A percentile compares a stretch with the other conserved stretches of the same genome.
Evolutionary conservation across 805 yeast genomes (phyloP).

Genomic region (Tetrapisispora namnaoensis): DNA sequence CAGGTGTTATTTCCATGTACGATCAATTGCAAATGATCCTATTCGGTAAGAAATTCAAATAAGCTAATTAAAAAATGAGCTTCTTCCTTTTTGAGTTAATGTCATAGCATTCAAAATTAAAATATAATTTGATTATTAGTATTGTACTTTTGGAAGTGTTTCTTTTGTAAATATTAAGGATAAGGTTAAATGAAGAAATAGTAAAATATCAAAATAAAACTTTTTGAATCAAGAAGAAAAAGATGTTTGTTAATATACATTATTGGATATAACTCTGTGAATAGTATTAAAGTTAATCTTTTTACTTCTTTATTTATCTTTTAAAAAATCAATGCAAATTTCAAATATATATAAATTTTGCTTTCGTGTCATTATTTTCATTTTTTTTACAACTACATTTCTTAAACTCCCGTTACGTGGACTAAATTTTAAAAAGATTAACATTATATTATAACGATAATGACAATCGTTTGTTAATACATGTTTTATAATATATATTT

Average conservation of each 20-base stretch:
- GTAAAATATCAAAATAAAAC: background rate
- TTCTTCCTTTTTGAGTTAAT: background rate
- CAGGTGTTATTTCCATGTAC: conserved; percentile 97
- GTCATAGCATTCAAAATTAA: background rate
- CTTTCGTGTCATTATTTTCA: background rate
- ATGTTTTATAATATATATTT: conserved; percentile 1
- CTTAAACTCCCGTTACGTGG: background rate
- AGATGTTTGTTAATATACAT: background rate
- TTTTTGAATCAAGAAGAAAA: background rate
- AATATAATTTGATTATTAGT: background rate
- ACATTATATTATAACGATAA: background rate
- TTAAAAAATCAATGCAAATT: background rate
- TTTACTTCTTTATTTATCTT: background rate
- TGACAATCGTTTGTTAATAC: background rate
- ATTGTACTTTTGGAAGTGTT: background rate
- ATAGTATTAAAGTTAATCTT: background rate
- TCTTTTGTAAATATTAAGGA: background rate
- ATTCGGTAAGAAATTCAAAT: conserved; percentile 92
- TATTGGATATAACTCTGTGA: background rate
- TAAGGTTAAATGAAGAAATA: background rate
- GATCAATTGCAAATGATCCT: conserved; percentile 92
- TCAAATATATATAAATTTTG: background rate
- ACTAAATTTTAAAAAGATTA: background rate
- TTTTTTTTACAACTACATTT: background rate
- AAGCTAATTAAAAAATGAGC: conserved; percentile 13